Evolutionary conservation across 1,139 yeast genomes (phyloP), one percentile per base, ranked within the genome.

Genomic region (Candida smagusa): DNA sequence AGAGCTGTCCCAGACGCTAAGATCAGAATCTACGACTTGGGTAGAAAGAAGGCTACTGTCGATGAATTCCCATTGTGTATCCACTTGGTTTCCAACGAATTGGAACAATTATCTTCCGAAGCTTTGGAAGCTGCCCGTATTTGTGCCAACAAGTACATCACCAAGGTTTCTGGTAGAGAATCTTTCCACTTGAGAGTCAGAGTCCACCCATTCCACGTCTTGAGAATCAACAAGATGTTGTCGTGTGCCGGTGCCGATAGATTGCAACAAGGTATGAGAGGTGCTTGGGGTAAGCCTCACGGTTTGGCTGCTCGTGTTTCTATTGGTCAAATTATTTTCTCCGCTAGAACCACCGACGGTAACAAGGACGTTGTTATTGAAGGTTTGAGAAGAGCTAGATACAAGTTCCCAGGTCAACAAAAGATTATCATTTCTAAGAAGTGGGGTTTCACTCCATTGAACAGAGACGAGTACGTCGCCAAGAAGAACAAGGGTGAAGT

Each of bases 161-260:
- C 97, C 81, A 92, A 80, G 77, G 69, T 86, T 59, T 85, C 96
- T 54, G 98, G 98, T 72, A 88, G 97, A 84, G 98, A 92, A 67
- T 81, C 97, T 61, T 92, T 92, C 97, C 98, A 92, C 82, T 82
- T 92, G 83, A 89, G 98, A 81, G 89, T 92, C 74, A 90, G 98
- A 80, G 98, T 90, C 67, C 98, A 92, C 77, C 98, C 98, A 63
- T 94, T 86, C 97, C 98, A 92, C 83, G 98, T 94, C 60, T 85
- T 92, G 75, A 87, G 98, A 80, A 92, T 92, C 82, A 92, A 92
- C 92, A 92, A 92, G 86, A 92, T 92, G 98, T 88, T 92, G 96
- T 92, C 98, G 67, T 92, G 98, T 82, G 98, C 98, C 79, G 98
- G 98, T 86, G 98, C 98, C 72, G 98, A 92, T 90, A 88, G 98